Evolutionary conservation across 73 alveolate genomes (phyloP).

Genomic region (Tetrahymena thermophila): DNA sequence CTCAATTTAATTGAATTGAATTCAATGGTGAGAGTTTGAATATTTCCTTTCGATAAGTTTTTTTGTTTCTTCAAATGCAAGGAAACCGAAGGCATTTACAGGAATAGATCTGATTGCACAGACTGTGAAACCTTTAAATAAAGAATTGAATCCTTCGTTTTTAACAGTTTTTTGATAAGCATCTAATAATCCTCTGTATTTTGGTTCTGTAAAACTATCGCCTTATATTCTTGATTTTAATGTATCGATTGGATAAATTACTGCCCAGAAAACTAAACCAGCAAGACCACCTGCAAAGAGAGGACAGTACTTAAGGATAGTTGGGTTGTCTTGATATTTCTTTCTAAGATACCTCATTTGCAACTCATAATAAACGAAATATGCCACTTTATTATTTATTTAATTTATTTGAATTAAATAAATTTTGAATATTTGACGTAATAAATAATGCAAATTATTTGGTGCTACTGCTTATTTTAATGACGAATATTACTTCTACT

Average conservation of each 20-base stretch:
- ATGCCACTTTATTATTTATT: not conserved
- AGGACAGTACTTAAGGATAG: not conserved
- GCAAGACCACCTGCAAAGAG: not conserved
- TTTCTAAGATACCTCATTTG: not conserved
- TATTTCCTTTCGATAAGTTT: not conserved
- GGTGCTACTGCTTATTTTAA: not conserved
- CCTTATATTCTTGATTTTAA: constrained; percentile 45
- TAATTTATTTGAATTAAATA: not conserved
- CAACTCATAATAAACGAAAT: not conserved
- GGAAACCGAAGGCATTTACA: constrained; percentile 38
- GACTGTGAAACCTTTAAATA: constrained; percentile 57
- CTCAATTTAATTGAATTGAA: too few species aligned
- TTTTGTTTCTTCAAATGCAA: constrained; percentile 40
- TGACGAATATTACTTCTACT: not conserved
- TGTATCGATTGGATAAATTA: not conserved
- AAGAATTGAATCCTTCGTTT: constrained; percentile 37
- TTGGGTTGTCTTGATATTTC: not conserved
- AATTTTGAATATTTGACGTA: not conserved
- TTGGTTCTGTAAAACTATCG: constrained; percentile 9
- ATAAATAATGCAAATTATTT: not conserved
- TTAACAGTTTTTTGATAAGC: constrained; percentile 28
- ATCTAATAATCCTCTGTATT: constrained; percentile 39
- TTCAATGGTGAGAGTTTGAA: not conserved
- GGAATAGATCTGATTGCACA: constrained; percentile 47
- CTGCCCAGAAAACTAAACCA: not conserved